A percentile compares a stretch with the other conserved stretches of the same genome.
These are phyloP conservation scores for Lentinula aciculospora DNA, from an alignment of 768 basidiomycete species.

Conservation along the genomic window DNA sequence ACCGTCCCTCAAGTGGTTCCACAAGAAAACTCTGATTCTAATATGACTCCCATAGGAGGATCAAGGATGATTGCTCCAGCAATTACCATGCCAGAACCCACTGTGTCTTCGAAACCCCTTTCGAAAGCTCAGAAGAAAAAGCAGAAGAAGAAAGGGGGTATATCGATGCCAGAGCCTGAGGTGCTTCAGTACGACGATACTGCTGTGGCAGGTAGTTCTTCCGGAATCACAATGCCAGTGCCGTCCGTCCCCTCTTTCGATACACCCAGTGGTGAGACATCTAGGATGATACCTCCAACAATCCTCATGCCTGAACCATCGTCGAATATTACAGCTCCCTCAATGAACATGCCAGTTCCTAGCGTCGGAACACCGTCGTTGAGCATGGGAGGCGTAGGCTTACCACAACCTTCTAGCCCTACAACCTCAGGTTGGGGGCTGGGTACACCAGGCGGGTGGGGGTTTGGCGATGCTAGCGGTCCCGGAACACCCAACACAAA, in stretches of 20 bases:
- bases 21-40: not conserved
- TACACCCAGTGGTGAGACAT: not conserved
- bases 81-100: not conserved
- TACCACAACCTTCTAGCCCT: not conserved
- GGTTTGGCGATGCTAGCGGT: not conserved
- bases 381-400: not conserved
- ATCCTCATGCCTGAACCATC: constrained; percentile 4
- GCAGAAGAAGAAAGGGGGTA: not conserved
- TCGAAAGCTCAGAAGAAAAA: not conserved
- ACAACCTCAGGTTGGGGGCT: not conserved
- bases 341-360: constrained; percentile 3
- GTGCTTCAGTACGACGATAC: not conserved
- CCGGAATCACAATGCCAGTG: not conserved
- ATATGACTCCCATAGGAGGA: not conserved
- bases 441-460: not conserved
- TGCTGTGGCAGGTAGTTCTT: not conserved
- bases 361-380: not conserved
- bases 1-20: not conserved
- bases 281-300: not conserved
- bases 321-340: not conserved
- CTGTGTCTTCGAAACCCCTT: not conserved
- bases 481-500: not conserved
- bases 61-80: not conserved
- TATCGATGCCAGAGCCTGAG: not conserved
- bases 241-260: not conserved